Conservation (phyloP, 257 asterid species). For the Ballota nigra region DNA sequence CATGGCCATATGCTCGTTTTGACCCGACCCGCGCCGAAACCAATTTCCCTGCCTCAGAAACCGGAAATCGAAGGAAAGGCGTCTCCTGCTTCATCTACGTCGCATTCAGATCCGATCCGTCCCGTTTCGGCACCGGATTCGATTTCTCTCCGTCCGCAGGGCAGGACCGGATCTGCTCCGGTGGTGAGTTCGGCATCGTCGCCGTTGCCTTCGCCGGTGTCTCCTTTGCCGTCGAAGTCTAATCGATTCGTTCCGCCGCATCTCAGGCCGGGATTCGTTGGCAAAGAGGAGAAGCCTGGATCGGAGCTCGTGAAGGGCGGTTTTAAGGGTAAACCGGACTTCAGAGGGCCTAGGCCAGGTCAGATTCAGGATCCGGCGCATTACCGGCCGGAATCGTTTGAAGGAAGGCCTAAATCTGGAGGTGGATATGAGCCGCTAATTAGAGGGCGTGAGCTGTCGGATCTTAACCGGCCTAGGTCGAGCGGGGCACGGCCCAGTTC, state of each 20-base stretch:
- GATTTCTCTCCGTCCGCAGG: slow-evolving; percentile 71
- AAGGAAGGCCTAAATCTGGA: slow-evolving; percentile 71
- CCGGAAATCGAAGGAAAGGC: slow-evolving; percentile 26
- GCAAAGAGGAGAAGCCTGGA: slow-evolving; percentile 64
- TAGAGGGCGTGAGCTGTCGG: slow-evolving; percentile 44
- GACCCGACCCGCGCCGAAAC: slow-evolving; percentile 66
- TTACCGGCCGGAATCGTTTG: slow-evolving; percentile 32
- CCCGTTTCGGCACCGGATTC: slow-evolving; percentile 33
- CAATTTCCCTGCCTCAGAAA: slow-evolving; percentile 40
- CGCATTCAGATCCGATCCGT: slow-evolving; percentile 37
- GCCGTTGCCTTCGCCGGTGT: slow-evolving; percentile 42
- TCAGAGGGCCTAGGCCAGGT: slow-evolving; percentile 27
- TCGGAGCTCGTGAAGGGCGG: slow-evolving; percentile 44
- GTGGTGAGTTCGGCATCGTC: slow-evolving; percentile 22
- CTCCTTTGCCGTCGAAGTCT: slow-evolving; percentile 46
- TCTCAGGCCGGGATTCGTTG: slow-evolving; percentile 80
- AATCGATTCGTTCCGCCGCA: slow-evolving; percentile 72
- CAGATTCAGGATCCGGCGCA: slow-evolving; percentile 29
- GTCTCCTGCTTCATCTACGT: slow-evolving; percentile 18
- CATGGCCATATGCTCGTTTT: slow-evolving; percentile 86
- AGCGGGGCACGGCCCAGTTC: slow-evolving; percentile 56
- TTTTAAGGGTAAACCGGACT: slow-evolving; percentile 32
- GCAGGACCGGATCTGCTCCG: slow-evolving; percentile 60
- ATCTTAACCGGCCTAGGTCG: slow-evolving; percentile 54
- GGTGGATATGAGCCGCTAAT: slow-evolving; percentile 56